Evolutionary conservation across 1,284 basidiomycete genomes (phyloP).

Genomic region (Psilocybe mexicana): DNA sequence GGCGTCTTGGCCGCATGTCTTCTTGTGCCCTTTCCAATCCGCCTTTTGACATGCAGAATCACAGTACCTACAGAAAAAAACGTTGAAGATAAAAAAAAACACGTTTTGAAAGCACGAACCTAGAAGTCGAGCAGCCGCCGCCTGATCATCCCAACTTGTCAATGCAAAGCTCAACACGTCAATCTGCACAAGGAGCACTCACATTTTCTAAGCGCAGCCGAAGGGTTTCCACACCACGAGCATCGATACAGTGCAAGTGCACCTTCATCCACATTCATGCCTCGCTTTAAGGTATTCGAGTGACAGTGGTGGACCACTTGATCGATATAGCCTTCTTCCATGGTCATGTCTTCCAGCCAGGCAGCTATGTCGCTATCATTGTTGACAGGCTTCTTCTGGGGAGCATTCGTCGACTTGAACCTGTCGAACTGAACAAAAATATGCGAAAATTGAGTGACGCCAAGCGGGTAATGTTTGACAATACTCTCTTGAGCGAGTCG

Average conservation of each 20-base stretch:
- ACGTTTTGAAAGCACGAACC: conserved; percentile 5
- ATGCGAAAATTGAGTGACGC: conserved; percentile 43
- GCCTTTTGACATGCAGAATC: conserved; percentile 23
- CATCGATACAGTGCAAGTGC: conserved; percentile 53
- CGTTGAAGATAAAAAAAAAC: not conserved
- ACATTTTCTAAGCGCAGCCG: conserved; percentile 53
- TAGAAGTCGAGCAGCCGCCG: conserved; percentile 17
- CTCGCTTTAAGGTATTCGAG: conserved; percentile 20
- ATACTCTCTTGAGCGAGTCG: conserved; percentile 50
- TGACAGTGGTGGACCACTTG: conserved; percentile 28
- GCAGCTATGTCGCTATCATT: conserved; percentile 52
- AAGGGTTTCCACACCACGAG: conserved; percentile 58
- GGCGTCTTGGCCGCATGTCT: conserved; percentile 7
- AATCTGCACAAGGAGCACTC: not conserved
- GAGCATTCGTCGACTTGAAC: conserved; percentile 18
- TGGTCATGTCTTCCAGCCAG: conserved; percentile 51
- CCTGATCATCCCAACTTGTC: conserved; percentile 5
- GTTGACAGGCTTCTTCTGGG: conserved; percentile 18
- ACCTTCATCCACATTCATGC: conserved; percentile 40
- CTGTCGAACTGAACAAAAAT: conserved; percentile 38
- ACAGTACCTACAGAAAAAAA: conserved; percentile 17
- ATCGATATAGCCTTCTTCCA: conserved; percentile 32
- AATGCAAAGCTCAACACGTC: not conserved
- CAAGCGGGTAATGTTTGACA: conserved; percentile 41
- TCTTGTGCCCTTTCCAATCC: conserved; percentile 23